phyloP scores from a whole-genome alignment of 1,139 yeast genomes.

The Meyerozyma athensensis region DNA sequence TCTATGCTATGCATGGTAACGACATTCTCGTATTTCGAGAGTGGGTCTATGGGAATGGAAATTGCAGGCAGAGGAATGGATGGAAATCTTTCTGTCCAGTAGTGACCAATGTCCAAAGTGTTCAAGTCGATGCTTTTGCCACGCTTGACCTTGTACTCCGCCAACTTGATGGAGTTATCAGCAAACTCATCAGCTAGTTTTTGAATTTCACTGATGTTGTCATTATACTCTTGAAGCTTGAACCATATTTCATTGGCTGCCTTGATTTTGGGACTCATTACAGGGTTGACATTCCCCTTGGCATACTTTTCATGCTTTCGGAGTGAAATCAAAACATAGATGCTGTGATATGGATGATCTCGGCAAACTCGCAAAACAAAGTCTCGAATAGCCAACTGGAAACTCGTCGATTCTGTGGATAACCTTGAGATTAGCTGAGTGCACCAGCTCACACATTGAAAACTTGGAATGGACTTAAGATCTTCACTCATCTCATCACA shows the following conservation, averaged over 20 bases:
- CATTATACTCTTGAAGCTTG: constrained; percentile 16
- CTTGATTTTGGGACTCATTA: constrained; percentile 41
- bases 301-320: constrained; percentile 38
- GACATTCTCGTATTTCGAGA: constrained; percentile 42
- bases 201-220: constrained; percentile 21
- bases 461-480: constrained; percentile 44
- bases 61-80: constrained; percentile 69
- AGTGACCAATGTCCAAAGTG: constrained; percentile 39
- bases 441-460: constrained; percentile 72
- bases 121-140: constrained; percentile 32
- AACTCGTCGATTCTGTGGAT: constrained; percentile 40
- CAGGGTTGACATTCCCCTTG: constrained; percentile 23
- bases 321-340: constrained; percentile 64
- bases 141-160: constrained; percentile 40
- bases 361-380: constrained; percentile 49
- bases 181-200: constrained; percentile 46
- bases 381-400: constrained; percentile 51
- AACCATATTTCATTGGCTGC: constrained; percentile 51
- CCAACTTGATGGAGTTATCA: constrained; percentile 45
- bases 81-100: constrained; percentile 55
- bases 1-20: constrained; percentile 47
- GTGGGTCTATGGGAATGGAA: constrained; percentile 35
- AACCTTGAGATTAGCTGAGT: constrained; percentile 79
- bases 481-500: constrained; percentile 30
- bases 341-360: constrained; percentile 73